Conservation (phyloP, 352 stramenopile genomes). For the Phytophthora podocarpi region DNA sequence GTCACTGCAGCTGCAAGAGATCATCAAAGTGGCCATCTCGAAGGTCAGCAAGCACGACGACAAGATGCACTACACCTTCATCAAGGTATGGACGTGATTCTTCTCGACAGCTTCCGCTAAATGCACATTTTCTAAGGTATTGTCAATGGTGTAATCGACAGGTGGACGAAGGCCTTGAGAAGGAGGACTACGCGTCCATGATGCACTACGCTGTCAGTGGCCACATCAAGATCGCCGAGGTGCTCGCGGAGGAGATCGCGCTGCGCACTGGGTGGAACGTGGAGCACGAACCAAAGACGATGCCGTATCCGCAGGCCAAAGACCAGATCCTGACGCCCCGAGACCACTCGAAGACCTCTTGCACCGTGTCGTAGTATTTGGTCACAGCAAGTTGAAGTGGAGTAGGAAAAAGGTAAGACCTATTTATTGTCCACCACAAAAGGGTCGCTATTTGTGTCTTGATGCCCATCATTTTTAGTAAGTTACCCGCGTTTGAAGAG, state of each 20-base stretch:
- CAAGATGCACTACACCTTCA: conserved; percentile 84
- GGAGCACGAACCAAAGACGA: conserved; percentile 54
- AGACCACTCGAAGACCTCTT: conserved; percentile 51
- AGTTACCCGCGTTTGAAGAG: conserved; percentile 8
- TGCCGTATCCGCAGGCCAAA: conserved; percentile 83
- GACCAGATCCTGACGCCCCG: conserved; percentile 75
- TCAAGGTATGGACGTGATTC: conserved; percentile 51
- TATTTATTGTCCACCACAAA: conserved; percentile 41
- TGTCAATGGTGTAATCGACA: conserved; percentile 16
- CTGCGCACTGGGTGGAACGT: conserved; percentile 68
- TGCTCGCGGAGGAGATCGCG: conserved; percentile 77
- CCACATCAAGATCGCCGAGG: conserved; percentile 82
- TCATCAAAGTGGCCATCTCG: conserved; percentile 85
- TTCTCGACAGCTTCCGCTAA: neutral
- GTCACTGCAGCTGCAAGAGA: conserved; percentile 83
- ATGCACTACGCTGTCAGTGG: conserved; percentile 86
- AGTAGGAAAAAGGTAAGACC: conserved; percentile 24
- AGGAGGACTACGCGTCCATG: conserved; percentile 77
- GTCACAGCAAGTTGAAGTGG: conserved; percentile 21
- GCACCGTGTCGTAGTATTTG: conserved; percentile 37
- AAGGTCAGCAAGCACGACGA: conserved; percentile 78
- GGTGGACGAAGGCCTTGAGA: conserved; percentile 69
- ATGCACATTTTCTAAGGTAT: neutral
- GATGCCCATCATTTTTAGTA: conserved; percentile 20
- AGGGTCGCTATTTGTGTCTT: neutral